Evolutionary conservation across 1,284 basidiomycete species (phyloP).

Genomic region (Moesziomyces parantarcticus): DNA sequence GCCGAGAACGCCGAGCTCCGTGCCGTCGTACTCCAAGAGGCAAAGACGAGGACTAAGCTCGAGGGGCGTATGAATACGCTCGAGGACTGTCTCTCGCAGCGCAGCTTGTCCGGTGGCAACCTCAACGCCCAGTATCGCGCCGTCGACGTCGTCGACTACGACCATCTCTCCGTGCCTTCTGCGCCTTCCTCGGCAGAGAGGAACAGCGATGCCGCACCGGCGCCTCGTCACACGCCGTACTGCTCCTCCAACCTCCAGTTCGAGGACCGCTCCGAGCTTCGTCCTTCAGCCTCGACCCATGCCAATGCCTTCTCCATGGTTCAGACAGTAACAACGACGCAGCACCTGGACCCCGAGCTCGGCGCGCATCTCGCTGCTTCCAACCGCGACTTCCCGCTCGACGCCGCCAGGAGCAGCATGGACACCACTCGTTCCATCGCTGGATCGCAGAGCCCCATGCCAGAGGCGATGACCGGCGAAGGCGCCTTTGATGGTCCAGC

Average conservation of each 20-base stretch:
- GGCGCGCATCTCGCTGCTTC: conserved; percentile 3
- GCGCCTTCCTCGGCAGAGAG: conserved; percentile 41
- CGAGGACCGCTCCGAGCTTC: conserved; percentile 44
- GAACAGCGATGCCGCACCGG: conserved; percentile 6
- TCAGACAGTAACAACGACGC: conserved; percentile 5
- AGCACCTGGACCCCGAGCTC: conserved; percentile 1
- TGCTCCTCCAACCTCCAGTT: conserved; percentile 49
- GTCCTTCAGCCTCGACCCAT: conserved; percentile 15
- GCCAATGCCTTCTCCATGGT: conserved; percentile 2
- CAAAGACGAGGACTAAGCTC: conserved; percentile 27
- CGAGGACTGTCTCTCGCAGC: conserved; percentile 40
- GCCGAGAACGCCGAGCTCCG: conserved; percentile 43
- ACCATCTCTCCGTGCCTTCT: conserved; percentile 41
- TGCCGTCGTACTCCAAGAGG: conserved; percentile 25
- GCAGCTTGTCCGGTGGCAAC: conserved; percentile 19
- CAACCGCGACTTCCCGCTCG: conserved; percentile 10
- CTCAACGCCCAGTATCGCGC: conserved; percentile 30
- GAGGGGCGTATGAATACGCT: conserved; percentile 37
- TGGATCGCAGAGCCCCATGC: conserved; percentile 10
- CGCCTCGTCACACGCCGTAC: conserved; percentile 27
- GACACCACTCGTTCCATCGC: conserved; percentile 15
- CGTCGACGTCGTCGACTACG: conserved; percentile 32
- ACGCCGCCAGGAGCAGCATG: conserved; percentile 16
- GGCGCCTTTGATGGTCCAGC: neutral
- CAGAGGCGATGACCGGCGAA: conserved; percentile 1